A percentile compares a stretch with the other conserved stretches of the same genome.
Conservation (phyloP, 345 rosid species). For the Excoecaria agallocha region DNA sequence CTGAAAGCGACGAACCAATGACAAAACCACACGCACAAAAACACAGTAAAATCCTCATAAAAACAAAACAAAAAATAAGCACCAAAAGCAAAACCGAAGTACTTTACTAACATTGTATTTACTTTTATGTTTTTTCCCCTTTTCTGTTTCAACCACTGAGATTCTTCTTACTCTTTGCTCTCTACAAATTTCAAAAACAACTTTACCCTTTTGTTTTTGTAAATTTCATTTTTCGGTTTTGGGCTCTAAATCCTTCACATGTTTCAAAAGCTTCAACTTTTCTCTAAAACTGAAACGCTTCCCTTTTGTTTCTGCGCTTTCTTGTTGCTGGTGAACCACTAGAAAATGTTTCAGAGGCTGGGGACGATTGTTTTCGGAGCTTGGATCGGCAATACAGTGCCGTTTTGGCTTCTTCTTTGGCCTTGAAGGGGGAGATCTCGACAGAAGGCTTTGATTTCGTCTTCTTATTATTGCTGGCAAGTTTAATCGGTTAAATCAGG, state of each 20-base stretch:
- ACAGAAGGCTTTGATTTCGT: background rate
- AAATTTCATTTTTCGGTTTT: background rate
- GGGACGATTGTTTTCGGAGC: conserved; percentile 23
- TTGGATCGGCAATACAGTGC: conserved; percentile 24
- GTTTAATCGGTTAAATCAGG: conserved; percentile 13
- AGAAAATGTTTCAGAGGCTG: conserved; percentile 34
- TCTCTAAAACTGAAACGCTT: conserved; percentile 5
- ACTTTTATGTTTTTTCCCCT: background rate
- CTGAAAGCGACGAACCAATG: conserved; percentile 47
- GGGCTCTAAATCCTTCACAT: conserved; percentile 1
- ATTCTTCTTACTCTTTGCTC: background rate
- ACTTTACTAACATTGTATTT: background rate
- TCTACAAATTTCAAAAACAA: background rate
- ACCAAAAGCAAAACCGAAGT: conserved; percentile 17
- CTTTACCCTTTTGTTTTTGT: background rate
- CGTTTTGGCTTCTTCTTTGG: conserved; percentile 20
- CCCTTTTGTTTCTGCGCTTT: background rate
- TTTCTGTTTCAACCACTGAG: background rate
- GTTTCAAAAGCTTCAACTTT: conserved; percentile 5
- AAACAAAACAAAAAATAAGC: conserved; percentile 2
- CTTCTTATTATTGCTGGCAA: conserved; percentile 5
- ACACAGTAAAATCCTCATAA: conserved; percentile 12
- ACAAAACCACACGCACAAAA: conserved; percentile 19
- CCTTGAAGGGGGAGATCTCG: conserved; percentile 21
- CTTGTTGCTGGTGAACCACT: background rate